Evolutionary conservation across 495 filamentous ascomycete genomes (phyloP).

Genomic region (Podospora anserina): DNA sequence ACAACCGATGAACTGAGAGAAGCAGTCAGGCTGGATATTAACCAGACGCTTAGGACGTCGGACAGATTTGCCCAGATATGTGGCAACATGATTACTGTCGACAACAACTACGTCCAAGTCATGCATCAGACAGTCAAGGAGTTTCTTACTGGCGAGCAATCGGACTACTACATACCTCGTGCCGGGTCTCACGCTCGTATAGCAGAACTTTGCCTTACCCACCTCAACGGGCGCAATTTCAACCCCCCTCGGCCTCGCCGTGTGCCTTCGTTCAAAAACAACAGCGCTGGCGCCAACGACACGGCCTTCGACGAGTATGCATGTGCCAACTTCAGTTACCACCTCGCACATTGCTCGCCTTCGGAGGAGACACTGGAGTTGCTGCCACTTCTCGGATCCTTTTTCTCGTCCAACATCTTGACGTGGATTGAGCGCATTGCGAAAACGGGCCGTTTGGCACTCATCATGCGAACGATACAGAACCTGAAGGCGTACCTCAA

Average conservation of each 20-base stretch:
- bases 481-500: slow-evolving; percentile 22
- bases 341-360: slow-evolving; percentile 23
- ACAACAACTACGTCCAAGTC: slow-evolving; percentile 21
- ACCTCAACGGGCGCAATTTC: slow-evolving; percentile 23
- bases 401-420: slow-evolving; percentile 21
- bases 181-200: slow-evolving; percentile 21
- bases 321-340: slow-evolving; percentile 22
- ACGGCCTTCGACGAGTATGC: slow-evolving; percentile 22
- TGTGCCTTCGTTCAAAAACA: slow-evolving; percentile 4
- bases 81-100: slow-evolving; percentile 24
- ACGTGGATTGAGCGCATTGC: slow-evolving; percentile 26
- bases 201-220: slow-evolving; percentile 22
- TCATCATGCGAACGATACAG: slow-evolving; percentile 20
- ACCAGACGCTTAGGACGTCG: slow-evolving; percentile 18
- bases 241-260: slow-evolving; percentile 18
- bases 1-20: slow-evolving; percentile 21
- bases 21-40: slow-evolving; percentile 25
- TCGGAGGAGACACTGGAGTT: slow-evolving; percentile 13
- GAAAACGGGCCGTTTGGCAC: slow-evolving; percentile 15
- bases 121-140: slow-evolving; percentile 29
- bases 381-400: slow-evolving; percentile 16
- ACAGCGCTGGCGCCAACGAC: not conserved
- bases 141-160: slow-evolving; percentile 21
- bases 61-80: slow-evolving; percentile 22
- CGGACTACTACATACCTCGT: slow-evolving; percentile 17